These are phyloP conservation scores for Hypoxylon sp. DNA, from an alignment of 2,329 filamentous ascomycete genomes.

Conservation along the genomic window DNA sequence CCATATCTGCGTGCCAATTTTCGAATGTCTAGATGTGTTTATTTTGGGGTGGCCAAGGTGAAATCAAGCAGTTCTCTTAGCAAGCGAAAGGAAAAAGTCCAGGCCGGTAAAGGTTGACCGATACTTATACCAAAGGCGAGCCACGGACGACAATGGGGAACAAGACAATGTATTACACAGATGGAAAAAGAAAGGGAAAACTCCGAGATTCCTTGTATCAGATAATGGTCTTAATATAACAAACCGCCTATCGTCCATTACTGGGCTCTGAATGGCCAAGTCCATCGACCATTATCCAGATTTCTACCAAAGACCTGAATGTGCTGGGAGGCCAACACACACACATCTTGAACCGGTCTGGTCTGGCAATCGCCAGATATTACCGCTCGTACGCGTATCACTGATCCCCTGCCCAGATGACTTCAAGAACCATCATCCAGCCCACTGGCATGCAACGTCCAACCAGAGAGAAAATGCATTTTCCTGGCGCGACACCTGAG, in stretches of 20 bases:
- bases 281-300: constrained; percentile 11
- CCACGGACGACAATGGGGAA: constrained; percentile 12
- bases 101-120: neutral
- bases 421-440: constrained; percentile 12
- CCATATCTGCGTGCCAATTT: constrained; percentile 4
- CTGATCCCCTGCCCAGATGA: constrained; percentile 2
- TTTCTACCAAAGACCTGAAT: constrained; percentile 4
- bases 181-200: neutral
- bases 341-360: constrained; percentile 14
- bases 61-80: no score
- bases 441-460: neutral
- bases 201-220: neutral
- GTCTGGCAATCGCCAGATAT: constrained; percentile 11
- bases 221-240: constrained; percentile 12
- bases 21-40: neutral
- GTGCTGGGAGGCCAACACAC: constrained; percentile 11
- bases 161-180: constrained; percentile 5
- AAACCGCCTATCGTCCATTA: constrained; percentile 3
- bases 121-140: constrained; percentile 11
- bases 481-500: constrained; percentile 18
- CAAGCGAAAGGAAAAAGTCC: neutral
- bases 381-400: constrained; percentile 14
- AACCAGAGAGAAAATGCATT: constrained; percentile 1
- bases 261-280: constrained; percentile 1
- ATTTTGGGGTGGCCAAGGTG: no score